Percentiles rank a stretch among this genome's conserved stretches.
These are phyloP conservation scores for Cylindrodendrum hubeiense DNA, from an alignment of 2,329 filamentous ascomycete species.

Conservation along the genomic window DNA sequence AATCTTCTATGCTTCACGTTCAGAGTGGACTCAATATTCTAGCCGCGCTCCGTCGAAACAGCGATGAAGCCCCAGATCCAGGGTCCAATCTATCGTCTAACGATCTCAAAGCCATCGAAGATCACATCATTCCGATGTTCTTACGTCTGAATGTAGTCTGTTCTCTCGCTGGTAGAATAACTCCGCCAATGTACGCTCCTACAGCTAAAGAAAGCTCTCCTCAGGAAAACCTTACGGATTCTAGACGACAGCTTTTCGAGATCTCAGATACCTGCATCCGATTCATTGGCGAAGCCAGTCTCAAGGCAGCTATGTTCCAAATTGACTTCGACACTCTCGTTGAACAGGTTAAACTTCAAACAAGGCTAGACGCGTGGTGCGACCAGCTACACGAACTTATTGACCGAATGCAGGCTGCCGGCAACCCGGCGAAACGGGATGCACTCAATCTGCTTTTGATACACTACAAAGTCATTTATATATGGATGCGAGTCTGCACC, in stretches of 20 bases:
- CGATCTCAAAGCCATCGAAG: conserved; percentile 12
- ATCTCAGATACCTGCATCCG: conserved; percentile 3
- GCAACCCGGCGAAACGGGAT: not conserved
- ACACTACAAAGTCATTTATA: conserved; percentile 16
- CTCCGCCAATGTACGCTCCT: conserved; percentile 1
- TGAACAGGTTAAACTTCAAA: conserved; percentile 18
- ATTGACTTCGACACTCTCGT: conserved; percentile 9
- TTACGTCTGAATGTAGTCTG: conserved; percentile 11
- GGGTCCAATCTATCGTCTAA: not conserved
- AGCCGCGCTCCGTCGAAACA: not conserved
- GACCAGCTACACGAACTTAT: not conserved
- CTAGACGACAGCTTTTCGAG: not conserved
- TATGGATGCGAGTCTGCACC: conserved; percentile 17
- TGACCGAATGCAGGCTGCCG: conserved; percentile 1
- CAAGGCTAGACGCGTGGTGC: conserved; percentile 7
- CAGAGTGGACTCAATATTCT: conserved; percentile 14
- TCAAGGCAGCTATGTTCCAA: conserved; percentile 7
- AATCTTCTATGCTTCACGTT: conserved; percentile 2
- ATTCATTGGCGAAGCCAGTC: not conserved
- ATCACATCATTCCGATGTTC: conserved; percentile 12
- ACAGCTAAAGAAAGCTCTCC: not conserved
- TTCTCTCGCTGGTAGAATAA: conserved; percentile 13
- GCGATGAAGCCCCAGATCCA: not conserved
- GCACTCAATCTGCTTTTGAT: conserved; percentile 5
- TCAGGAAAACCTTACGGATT: conserved; percentile 1